Evolutionary conservation across 768 basidiomycete species (phyloP).

Genomic region (Tephrocybe sp.): DNA sequence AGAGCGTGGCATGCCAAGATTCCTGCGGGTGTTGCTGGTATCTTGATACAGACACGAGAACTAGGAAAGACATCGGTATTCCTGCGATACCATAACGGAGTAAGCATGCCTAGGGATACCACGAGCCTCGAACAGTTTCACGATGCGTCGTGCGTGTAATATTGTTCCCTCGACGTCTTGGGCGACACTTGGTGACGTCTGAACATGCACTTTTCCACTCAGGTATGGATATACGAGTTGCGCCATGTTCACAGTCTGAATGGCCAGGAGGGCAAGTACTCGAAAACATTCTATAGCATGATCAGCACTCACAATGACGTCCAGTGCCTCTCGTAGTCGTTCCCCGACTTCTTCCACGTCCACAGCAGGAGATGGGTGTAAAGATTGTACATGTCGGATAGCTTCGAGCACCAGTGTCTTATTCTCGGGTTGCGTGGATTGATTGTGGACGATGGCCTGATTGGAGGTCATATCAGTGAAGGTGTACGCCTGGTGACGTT

Average conservation of each 20-base stretch:
- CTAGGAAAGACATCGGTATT: constrained; percentile 19
- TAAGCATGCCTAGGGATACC: constrained; percentile 39
- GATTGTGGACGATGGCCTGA: constrained; percentile 41
- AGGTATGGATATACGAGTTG: constrained; percentile 42
- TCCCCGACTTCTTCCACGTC: constrained; percentile 12
- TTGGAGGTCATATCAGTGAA: constrained; percentile 54
- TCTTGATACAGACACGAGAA: constrained; percentile 57
- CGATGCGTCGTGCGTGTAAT: constrained; percentile 40
- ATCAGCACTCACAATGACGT: constrained; percentile 34
- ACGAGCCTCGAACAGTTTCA: constrained; percentile 38
- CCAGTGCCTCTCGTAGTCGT: constrained; percentile 34
- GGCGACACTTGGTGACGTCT: constrained; percentile 42
- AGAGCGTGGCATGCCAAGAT: constrained; percentile 49
- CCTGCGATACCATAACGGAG: too few species aligned
- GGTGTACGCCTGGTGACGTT: constrained; percentile 33
- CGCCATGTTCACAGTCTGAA: constrained; percentile 44
- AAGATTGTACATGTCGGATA: constrained; percentile 25
- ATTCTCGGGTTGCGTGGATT: constrained; percentile 33
- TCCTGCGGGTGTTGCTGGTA: constrained; percentile 54
- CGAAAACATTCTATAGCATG: neutral
- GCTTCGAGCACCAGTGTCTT: constrained; percentile 31
- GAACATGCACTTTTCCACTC: constrained; percentile 43
- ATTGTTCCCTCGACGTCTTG: constrained; percentile 42
- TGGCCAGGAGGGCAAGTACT: neutral
- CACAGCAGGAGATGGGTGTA: constrained; percentile 1